phyloP scores from a whole-genome alignment of 306 rosid species.

The Dryas octopetala region DNA sequence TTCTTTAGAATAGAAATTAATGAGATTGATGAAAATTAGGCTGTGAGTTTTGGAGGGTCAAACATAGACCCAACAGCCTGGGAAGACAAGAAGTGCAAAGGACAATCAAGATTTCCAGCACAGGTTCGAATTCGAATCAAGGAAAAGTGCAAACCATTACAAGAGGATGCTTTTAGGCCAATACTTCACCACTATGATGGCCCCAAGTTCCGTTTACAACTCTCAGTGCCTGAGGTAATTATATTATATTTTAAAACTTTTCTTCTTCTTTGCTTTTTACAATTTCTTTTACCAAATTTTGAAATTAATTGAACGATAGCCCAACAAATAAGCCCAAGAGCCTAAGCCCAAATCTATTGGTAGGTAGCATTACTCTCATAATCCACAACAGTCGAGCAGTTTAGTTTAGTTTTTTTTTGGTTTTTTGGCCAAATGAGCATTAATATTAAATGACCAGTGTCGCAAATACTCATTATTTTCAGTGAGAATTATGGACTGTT shows the following conservation, averaged over 20 bases:
- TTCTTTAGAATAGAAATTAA: too few relatives aligned
- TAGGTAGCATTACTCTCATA: too few relatives aligned
- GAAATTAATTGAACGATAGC: too few relatives aligned
- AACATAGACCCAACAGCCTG: constrained; percentile 34
- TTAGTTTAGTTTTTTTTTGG: too few relatives aligned
- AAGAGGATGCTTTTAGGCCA: constrained; percentile 33
- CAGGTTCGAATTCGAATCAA: constrained; percentile 32
- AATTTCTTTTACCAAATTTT: not conserved
- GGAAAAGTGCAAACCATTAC: constrained; percentile 26
- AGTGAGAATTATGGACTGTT: too few relatives aligned
- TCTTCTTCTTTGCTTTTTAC: not conserved
- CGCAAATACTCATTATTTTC: too few relatives aligned
- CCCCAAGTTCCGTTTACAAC: constrained; percentile 34
- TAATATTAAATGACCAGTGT: too few relatives aligned
- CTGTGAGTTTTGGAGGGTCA: constrained; percentile 35
- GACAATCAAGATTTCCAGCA: constrained; percentile 34
- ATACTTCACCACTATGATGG: constrained; percentile 32
- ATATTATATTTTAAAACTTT: not conserved
- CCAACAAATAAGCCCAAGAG: too few relatives aligned
- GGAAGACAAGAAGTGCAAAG: constrained; percentile 34
- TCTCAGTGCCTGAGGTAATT: constrained; percentile 29
- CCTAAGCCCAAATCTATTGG: too few relatives aligned
- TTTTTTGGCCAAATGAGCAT: too few relatives aligned
- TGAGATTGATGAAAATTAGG: constrained; percentile 12
- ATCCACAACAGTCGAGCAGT: too few relatives aligned